Conservation (phyloP, 768 basidiomycete genomes). For the Tylopilus plumbeoviolaceoides region DNA sequence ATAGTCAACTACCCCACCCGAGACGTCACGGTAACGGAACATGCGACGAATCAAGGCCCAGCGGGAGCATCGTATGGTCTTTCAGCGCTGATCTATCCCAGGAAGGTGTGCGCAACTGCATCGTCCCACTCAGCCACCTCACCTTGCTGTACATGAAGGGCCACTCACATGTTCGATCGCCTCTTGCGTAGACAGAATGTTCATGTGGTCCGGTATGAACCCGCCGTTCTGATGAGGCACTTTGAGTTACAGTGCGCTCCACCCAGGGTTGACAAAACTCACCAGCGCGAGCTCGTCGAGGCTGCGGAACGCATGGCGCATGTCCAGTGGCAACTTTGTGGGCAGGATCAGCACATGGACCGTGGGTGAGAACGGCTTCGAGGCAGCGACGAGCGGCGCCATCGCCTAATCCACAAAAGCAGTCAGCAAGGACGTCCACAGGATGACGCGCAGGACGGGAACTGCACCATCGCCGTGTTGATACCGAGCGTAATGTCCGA, state of each 20-base stretch:
- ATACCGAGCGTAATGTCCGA: conserved; percentile 61
- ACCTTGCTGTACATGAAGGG: not conserved
- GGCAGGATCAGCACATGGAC: conserved; percentile 73
- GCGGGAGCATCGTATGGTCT: conserved; percentile 53
- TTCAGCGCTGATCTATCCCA: conserved; percentile 49
- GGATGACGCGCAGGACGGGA: not conserved
- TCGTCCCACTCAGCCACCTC: conserved; percentile 3
- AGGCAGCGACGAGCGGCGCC: conserved; percentile 44
- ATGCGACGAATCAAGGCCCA: conserved; percentile 43
- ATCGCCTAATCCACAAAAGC: conserved; percentile 41
- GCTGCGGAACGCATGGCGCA: conserved; percentile 62
- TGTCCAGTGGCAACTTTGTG: conserved; percentile 68
- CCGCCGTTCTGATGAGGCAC: conserved; percentile 42
- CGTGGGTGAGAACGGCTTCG: conserved; percentile 66
- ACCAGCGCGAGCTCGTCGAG: conserved; percentile 63
- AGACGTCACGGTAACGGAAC: conserved; percentile 13
- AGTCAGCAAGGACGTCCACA: not conserved
- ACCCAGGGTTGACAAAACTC: conserved; percentile 17
- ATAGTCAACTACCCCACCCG: not conserved
- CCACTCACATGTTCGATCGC: conserved; percentile 55
- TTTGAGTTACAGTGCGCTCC: not conserved
- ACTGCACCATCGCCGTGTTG: conserved; percentile 48
- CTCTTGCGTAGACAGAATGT: conserved; percentile 55
- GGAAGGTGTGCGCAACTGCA: conserved; percentile 48
- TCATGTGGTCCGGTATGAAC: conserved; percentile 70